Conservation (phyloP, 139 green algal genomes). For the Zygnema circumcarinatum region DNA sequence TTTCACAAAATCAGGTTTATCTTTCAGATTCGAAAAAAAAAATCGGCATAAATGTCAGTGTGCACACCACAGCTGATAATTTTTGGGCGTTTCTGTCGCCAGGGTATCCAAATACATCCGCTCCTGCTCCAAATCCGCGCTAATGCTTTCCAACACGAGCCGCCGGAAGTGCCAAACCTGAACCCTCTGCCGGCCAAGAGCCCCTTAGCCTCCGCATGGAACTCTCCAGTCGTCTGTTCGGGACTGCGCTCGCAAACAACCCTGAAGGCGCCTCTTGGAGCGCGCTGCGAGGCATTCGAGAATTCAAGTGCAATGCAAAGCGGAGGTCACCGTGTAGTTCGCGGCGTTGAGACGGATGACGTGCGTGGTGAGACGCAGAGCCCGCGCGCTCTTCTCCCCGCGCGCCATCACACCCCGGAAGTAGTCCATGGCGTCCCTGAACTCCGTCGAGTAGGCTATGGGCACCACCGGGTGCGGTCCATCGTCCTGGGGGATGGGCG, state of each 20-base stretch:
- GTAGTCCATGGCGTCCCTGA: constrained; percentile 52
- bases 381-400: constrained; percentile 34
- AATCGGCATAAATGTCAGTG: background rate
- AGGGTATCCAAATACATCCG: constrained; percentile 34
- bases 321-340: constrained; percentile 52
- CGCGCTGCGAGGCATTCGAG: too few species aligned
- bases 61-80: constrained; percentile 61
- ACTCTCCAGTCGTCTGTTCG: too few species aligned
- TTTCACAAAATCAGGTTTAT: too few species aligned
- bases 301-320: too few species aligned
- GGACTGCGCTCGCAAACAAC: too few species aligned
- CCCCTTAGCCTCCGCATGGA: too few species aligned
- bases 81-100: constrained; percentile 56
- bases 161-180: constrained; percentile 48
- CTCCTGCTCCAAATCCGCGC: constrained; percentile 29
- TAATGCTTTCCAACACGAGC: constrained; percentile 27
- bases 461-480: constrained; percentile 57
- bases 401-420: constrained; percentile 41
- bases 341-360: constrained; percentile 59
- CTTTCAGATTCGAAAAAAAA: too few species aligned
- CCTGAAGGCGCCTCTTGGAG: too few species aligned
- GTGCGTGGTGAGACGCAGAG: constrained; percentile 37
- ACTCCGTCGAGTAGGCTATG: constrained; percentile 54
- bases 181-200: background rate
- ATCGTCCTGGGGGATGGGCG: constrained; percentile 52